Evolutionary conservation across 352 stramenopile species (phyloP), one percentile per base, ranked within the genome.

Genomic region (Pythium monospermum): DNA sequence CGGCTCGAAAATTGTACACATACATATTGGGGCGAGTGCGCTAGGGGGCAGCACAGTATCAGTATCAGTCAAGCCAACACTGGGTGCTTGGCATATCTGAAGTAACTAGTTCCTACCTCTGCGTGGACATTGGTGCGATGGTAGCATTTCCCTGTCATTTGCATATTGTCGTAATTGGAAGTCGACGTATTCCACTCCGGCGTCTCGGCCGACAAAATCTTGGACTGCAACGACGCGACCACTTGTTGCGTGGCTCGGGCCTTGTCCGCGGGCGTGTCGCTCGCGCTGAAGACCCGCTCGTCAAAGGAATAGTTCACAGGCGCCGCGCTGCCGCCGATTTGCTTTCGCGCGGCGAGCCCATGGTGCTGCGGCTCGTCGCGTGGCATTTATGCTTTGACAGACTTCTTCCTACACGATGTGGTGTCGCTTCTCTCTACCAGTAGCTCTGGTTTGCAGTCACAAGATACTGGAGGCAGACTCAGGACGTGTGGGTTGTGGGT

Each of bases 1-100:
- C 82, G 43, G 84, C 84, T 13, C 84, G 78, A 33, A 79, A 89
- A 57, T 92, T 94, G 76, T 95, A 92, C 42, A 66, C 60, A 49
- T 87, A 94, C 77, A 95, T 87, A 61, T 87, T 73, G 18, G 63
- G 62, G 23, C 76, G 81, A 52, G 86, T 89, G 45, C 80, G 59
- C 81, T 92, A 25, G 23, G 36, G 44, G n/a, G n/a, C n/a, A n/a
- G n/a, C n/a, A n/a, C n/a, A n/a, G n/a, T n/a, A n/a, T n/a, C n/a
- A n/a, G n/a, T n/a, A n/a, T n/a, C n/a, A n/a, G n/a, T n/a, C n/a
- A 19, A 35, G 44, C 2, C 28, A 37, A 26, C 26, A 27, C 16
- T 37, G 13, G 2, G 30, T 40, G 15, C 26, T 22, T 11, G 21
- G 30, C 5, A 13, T 6, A 41, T 4, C 16, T 7, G 8, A 21